phyloP scores from a whole-genome alignment of 441 rosid species.

The Sinapis alba region DNA sequence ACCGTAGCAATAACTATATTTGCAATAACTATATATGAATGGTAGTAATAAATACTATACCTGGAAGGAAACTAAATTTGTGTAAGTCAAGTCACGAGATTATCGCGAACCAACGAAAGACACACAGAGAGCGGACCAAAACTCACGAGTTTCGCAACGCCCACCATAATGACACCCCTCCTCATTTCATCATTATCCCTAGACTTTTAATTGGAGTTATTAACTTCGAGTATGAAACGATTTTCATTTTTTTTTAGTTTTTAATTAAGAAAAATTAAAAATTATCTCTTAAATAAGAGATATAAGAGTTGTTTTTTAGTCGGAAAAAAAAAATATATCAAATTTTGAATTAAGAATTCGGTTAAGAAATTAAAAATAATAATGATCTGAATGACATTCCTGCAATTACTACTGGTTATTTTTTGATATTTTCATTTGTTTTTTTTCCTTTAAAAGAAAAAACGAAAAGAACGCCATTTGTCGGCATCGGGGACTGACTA shows the following conservation, averaged over 20 bases:
- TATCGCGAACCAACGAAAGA: conserved; percentile 28
- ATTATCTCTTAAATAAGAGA: too few species aligned
- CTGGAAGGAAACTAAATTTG: neutral
- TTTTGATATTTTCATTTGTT: neutral
- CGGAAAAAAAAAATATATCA: too few species aligned
- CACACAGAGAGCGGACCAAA: conserved; percentile 11
- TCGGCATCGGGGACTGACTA: conserved; percentile 2
- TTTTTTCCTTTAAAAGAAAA: neutral
- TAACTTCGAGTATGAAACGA: too few species aligned
- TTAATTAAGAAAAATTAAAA: too few species aligned
- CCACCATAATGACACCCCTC: conserved; percentile 10
- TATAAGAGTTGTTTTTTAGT: too few species aligned
- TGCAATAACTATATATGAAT: neutral
- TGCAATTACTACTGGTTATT: conserved; percentile 4
- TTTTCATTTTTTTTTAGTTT: too few species aligned
- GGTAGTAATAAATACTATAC: conserved; percentile 10
- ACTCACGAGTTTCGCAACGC: conserved; percentile 40
- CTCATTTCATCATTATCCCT: too few species aligned
- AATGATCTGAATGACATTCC: too few species aligned
- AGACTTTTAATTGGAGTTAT: too few species aligned
- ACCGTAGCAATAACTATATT: neutral
- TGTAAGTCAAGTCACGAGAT: conserved; percentile 37
- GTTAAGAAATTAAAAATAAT: too few species aligned
- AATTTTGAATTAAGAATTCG: too few species aligned
- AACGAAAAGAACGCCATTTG: conserved; percentile 22